Evolutionary conservation across 2,329 filamentous ascomycete species (phyloP).

Genomic region (Cadophora malorum): DNA sequence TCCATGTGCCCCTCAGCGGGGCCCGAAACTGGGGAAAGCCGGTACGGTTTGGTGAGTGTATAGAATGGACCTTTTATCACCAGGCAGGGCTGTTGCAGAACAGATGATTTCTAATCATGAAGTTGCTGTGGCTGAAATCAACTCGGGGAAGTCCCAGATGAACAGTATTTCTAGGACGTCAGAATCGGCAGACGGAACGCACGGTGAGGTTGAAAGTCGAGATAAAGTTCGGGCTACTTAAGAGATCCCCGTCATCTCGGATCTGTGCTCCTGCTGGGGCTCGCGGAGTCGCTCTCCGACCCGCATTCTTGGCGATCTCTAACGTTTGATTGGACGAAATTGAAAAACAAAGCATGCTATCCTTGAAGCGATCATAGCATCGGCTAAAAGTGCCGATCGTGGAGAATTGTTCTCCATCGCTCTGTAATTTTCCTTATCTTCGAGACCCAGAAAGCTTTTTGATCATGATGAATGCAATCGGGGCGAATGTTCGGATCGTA

Average conservation of each 20-base stretch:
- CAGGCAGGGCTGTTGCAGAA: background rate
- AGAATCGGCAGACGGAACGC: background rate
- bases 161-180: background rate
- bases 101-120: too few relatives aligned
- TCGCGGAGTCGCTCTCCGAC: background rate
- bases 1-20: conserved; percentile 13
- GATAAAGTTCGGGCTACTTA: background rate
- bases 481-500: too few relatives aligned
- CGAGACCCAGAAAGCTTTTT: too few relatives aligned
- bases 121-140: background rate
- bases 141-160: background rate
- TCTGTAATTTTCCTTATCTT: background rate
- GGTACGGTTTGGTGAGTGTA: background rate
- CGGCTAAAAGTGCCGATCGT: background rate
- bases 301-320: background rate
- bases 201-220: background rate
- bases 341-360: background rate
- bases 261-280: background rate
- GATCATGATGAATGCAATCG: too few relatives aligned
- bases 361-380: background rate
- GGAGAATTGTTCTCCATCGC: too few relatives aligned
- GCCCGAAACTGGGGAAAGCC: background rate
- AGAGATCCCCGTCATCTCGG: background rate
- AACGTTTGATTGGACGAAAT: background rate
- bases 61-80: background rate